A percentile compares a stretch with the other conserved stretches of the same genome.
Evolutionary conservation across 2,329 filamentous ascomycete species (phyloP).

Genomic region (Fusarium torreyae): DNA sequence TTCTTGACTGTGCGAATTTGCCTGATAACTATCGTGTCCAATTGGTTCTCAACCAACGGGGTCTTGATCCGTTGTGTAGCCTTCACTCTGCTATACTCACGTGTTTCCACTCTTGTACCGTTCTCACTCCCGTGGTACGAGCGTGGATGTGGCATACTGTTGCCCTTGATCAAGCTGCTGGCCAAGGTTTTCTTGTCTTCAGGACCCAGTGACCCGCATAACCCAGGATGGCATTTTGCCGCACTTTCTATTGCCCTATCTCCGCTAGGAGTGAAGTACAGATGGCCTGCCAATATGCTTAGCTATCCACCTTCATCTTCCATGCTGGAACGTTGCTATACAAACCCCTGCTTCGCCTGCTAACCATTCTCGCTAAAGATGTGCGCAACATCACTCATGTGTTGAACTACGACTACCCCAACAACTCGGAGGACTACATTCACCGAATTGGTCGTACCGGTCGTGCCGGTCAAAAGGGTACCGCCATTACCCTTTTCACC

Average conservation of each 20-base stretch:
- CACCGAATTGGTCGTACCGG: conserved; percentile 97
- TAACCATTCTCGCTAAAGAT: conserved; percentile 90
- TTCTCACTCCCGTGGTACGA: conserved; percentile 75
- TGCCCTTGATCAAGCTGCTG: conserved; percentile 81
- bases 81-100: conserved; percentile 74
- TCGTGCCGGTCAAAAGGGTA: conserved; percentile 93
- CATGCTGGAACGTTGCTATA: conserved; percentile 76
- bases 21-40: conserved; percentile 87
- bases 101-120: conserved; percentile 82
- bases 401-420: conserved; percentile 99
- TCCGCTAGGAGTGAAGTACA: conserved; percentile 69
- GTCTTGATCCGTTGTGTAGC: conserved; percentile 79
- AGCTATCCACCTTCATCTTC: conserved; percentile 61
- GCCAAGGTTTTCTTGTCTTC: conserved; percentile 70
- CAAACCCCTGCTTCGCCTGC: conserved; percentile 70
- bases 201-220: conserved; percentile 70
- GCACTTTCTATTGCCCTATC: conserved; percentile 72
- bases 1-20: conserved; percentile 90
- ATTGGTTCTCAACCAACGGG: conserved; percentile 84
- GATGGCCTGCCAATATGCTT: conserved; percentile 65
- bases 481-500: conserved; percentile 98
- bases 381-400: conserved; percentile 99
- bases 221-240: conserved; percentile 67
- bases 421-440: conserved; percentile 99
- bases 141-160: conserved; percentile 83